Base-by-base conservation (phyloP, 1,284 basidiomycete genomes). In the Amylostereum areolatum region DNA sequence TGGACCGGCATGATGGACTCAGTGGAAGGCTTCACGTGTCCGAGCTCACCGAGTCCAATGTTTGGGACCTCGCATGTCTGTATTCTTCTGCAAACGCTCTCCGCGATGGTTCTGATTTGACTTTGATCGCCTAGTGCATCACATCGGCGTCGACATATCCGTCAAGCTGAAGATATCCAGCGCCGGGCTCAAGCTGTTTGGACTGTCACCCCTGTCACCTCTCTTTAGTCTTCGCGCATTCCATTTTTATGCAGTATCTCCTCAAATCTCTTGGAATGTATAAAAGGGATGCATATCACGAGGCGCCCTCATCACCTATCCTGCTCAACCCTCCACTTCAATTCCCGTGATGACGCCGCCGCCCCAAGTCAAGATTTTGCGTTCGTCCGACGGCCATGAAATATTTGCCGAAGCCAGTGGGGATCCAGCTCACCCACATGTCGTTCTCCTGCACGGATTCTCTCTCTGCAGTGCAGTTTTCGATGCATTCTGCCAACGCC, bases 321-420 rank as follows among this genome's bases (percentile, higher is more conserved):
- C 18, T 7, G 28, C 27, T 39, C 10, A 24, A 4, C 30, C 46
- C 24, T 34, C 34, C 10, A 29, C 33, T 10, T 9, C 36, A 8
- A 30, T 28, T 3, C 41, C 27, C 36, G 27, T 10, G n/a, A 11
- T 11, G 12, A 29, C 10, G 46, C 46, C 34, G 36, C 24, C n/a
- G 12, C 11, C n/a, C 12, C 41, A 37, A 47, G 34, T 32, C 32
- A 31, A 36, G 31, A 46, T 36, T 12, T 24, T 46, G 12, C 31
- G 18, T 11, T 46, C 45, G 10, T 46, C 45, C 32, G 34, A 46
- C 34, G 45, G 45, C n/a, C 18, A 32, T 10, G 25, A 35, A 12
- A 46, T 46, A 11, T 46, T 36, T 28, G 45, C 45, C 10, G 45
- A 46, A 28, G 45, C 45, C 18, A 35, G 32, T 7, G 45, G 45